Base-by-base conservation (phyloP, 1,284 basidiomycete genomes). In the Apiotrichum gracile region DNA sequence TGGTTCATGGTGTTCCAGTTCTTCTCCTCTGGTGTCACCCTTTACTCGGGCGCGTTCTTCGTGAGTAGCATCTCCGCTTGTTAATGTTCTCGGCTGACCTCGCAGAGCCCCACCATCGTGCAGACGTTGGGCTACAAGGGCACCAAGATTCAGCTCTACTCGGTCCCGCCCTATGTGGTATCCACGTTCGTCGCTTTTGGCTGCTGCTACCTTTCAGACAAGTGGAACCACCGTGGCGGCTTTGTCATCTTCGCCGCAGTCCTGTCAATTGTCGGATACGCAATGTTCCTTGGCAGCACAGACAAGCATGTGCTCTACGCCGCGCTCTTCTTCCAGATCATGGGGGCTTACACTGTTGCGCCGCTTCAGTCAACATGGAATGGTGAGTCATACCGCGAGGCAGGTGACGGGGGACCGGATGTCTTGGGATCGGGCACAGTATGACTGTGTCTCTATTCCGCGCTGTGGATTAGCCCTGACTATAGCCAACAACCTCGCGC, bases 401-500 rank as follows among this genome's bases (percentile, higher is more conserved):
- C n/a, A n/a, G n/a, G n/a, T n/a, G n/a, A n/a, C n/a, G n/a, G n/a
- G n/a, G n/a, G n/a, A n/a, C n/a, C n/a, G n/a, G n/a, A n/a, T n/a
- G n/a, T n/a, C n/a, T 29, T 29, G 27, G 13, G 27, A 21, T 38
- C 5, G 37, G 13, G 9, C n/a, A 38, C n/a, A 22, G 27, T 29
- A 6, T 29, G 27, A 6, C 27, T 29, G 27, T 13, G 27, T 6
- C 27, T 29, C 13, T 29, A 7, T 29, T 13, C 10, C 31, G 31
- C 10, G 31, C 31, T 4, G 12, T 31, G 9, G 31, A 31, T 14
- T 13, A 22, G 14, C 38, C 7, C 5, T 3, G 8, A 3, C n/a
- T 9, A 2, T 22, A 57, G 53, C 83, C 16, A 84, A 83, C 67
- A 85, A 85, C 68, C 76, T 80, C 22, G 74, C 79, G 0, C 82